phyloP scores from a whole-genome alignment of 345 rosid genomes.

The Salix purpurea region DNA sequence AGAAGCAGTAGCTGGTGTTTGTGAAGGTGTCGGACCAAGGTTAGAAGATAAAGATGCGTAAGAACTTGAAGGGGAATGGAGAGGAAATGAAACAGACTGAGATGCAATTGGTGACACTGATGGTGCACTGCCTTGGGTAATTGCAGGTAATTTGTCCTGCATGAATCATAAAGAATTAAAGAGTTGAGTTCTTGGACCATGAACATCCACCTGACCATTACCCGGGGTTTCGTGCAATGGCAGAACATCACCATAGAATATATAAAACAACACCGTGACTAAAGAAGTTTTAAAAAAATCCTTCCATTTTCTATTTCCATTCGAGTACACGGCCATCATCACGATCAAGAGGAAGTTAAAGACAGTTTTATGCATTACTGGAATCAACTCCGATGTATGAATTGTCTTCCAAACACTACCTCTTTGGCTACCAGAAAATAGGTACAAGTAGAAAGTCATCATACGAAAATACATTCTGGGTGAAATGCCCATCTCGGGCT shows the following conservation, averaged over 20 bases:
- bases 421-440: no score
- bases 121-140: slow-evolving; percentile 32
- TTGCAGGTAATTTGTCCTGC: slow-evolving; percentile 34
- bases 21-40: slow-evolving; percentile 30
- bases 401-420: no score
- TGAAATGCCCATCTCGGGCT: no score
- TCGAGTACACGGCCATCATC: no score
- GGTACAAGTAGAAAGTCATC: no score
- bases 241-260: neutral
- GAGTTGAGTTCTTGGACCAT: neutral
- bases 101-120: slow-evolving; percentile 32
- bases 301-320: no score
- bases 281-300: no score
- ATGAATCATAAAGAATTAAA: slow-evolving; percentile 18
- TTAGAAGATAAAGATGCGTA: slow-evolving; percentile 27
- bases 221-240: neutral
- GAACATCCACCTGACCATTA: neutral
- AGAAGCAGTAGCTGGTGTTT: slow-evolving; percentile 29
- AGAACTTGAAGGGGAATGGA: slow-evolving; percentile 34
- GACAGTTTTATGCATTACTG: no score
- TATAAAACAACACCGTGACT: neutral
- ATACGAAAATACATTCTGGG: no score
- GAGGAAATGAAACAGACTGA: slow-evolving; percentile 37
- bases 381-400: no score
- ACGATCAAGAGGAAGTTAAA: no score